These are phyloP conservation scores for Viola odorata DNA, from an alignment of 345 rosid species.

Conservation along the genomic window DNA sequence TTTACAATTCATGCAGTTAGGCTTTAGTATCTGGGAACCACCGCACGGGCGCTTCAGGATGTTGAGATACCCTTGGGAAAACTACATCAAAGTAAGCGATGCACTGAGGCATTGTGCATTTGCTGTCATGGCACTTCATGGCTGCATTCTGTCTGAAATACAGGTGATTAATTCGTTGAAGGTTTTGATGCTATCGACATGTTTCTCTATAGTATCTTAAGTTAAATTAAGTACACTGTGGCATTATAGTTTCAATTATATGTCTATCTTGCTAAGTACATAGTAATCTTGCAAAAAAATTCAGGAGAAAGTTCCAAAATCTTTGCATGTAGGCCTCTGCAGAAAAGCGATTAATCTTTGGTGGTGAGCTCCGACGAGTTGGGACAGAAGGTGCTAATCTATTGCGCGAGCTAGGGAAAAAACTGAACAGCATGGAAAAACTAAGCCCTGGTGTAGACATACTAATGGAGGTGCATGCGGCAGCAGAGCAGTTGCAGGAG, in stretches of 20 bases:
- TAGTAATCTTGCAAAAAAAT: no score
- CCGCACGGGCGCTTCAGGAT: constrained; percentile 74
- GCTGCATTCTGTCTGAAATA: constrained; percentile 83
- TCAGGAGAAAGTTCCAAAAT: background rate
- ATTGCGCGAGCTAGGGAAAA: constrained; percentile 42
- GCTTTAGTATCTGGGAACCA: constrained; percentile 84
- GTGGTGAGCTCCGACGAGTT: constrained; percentile 38
- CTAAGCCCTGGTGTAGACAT: constrained; percentile 11
- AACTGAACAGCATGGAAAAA: constrained; percentile 46
- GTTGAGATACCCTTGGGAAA: constrained; percentile 71
- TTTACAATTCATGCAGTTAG: constrained; percentile 36
- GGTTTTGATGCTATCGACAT: no score
- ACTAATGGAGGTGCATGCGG: constrained; percentile 16
- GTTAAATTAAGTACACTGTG: no score
- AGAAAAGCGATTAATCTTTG: constrained; percentile 58
- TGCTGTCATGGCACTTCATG: constrained; percentile 94
- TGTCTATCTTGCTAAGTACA: no score
- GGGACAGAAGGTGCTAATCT: constrained; percentile 58
- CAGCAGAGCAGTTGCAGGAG: constrained; percentile 19
- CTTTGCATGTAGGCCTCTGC: constrained; percentile 55
- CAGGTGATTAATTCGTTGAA: constrained; percentile 40
- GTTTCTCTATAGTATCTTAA: no score
- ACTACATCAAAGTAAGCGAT: constrained; percentile 68
- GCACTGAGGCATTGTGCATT: constrained; percentile 86
- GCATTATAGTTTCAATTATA: no score